phyloP scores from a whole-genome alignment of 306 rosid genomes.

The Phaseolus lunatus region DNA sequence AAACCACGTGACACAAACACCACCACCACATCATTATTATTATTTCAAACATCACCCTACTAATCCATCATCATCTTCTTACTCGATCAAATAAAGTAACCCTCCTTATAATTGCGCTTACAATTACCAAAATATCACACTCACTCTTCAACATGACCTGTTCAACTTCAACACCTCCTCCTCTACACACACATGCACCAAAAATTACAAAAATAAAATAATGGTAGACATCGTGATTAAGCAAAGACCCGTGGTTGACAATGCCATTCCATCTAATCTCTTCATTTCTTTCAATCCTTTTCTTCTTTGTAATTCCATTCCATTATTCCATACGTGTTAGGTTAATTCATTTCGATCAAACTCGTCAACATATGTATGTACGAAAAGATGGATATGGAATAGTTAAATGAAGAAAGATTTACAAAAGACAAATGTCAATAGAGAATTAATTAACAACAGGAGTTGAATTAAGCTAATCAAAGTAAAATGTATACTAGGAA shows the following conservation, averaged over 20 bases:
- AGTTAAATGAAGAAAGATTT: background rate
- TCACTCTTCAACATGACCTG: background rate
- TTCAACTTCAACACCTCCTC: background rate
- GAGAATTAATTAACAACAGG: background rate
- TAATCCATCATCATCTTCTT: slow-evolving; percentile 47
- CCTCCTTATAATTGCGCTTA: slow-evolving; percentile 50
- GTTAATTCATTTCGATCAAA: background rate
- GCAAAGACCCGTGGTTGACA: slow-evolving; percentile 69
- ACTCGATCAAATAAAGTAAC: slow-evolving; percentile 46
- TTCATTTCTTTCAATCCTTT: slow-evolving; percentile 36
- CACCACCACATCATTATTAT: slow-evolving; percentile 44
- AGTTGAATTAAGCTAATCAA: slow-evolving; percentile 9
- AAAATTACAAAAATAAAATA: background rate
- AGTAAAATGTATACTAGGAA: slow-evolving; percentile 41
- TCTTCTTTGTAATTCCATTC: slow-evolving; percentile 30
- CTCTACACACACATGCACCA: slow-evolving; percentile 10
- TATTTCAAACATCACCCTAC: slow-evolving; percentile 55
- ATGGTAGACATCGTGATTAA: slow-evolving; percentile 68
- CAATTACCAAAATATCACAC: slow-evolving; percentile 30
- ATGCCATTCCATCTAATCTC: slow-evolving; percentile 64
- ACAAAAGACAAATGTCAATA: background rate
- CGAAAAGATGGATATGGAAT: background rate
- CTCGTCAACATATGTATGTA: background rate
- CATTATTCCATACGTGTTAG: background rate
- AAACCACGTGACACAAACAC: slow-evolving; percentile 67